Conservation (phyloP, 345 rosid species). For the Linum lewisii region DNA sequence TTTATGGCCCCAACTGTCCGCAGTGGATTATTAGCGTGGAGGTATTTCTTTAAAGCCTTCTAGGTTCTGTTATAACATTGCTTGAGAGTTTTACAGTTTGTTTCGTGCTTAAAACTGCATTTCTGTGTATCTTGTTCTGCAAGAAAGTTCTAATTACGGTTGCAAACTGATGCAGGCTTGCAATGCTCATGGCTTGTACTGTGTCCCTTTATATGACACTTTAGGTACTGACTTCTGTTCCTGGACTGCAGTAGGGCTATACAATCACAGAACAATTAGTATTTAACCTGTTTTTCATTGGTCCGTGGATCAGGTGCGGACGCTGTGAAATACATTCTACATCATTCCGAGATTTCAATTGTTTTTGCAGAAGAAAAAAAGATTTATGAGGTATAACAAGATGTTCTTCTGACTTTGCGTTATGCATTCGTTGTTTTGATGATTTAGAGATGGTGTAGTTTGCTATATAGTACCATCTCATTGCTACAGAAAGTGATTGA, state of each 20-base stretch:
- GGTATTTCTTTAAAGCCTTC: constrained; percentile 29
- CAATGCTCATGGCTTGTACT: constrained; percentile 91
- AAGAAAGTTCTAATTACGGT: constrained; percentile 6
- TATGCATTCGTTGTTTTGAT: background rate
- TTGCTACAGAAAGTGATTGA: background rate
- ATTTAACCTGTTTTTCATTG: background rate
- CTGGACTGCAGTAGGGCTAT: constrained; percentile 2
- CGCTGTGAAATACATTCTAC: constrained; percentile 77
- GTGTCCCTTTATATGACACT: constrained; percentile 96
- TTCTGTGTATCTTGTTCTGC: no score
- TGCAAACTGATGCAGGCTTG: constrained; percentile 63
- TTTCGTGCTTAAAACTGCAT: background rate
- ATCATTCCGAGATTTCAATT: constrained; percentile 85
- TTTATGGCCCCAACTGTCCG: constrained; percentile 77
- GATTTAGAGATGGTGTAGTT: background rate
- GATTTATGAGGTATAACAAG: constrained; percentile 72
- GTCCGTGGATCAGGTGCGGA: constrained; percentile 57
- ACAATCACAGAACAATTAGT: background rate
- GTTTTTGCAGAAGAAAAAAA: constrained; percentile 86
- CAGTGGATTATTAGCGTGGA: constrained; percentile 99
- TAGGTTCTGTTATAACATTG: background rate
- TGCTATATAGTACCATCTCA: no score
- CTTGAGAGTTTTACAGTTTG: background rate
- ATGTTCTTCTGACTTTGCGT: background rate
- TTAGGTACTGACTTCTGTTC: constrained; percentile 47